Conservation (phyloP, 768 basidiomycete genomes). For the Ramaria sp. region DNA sequence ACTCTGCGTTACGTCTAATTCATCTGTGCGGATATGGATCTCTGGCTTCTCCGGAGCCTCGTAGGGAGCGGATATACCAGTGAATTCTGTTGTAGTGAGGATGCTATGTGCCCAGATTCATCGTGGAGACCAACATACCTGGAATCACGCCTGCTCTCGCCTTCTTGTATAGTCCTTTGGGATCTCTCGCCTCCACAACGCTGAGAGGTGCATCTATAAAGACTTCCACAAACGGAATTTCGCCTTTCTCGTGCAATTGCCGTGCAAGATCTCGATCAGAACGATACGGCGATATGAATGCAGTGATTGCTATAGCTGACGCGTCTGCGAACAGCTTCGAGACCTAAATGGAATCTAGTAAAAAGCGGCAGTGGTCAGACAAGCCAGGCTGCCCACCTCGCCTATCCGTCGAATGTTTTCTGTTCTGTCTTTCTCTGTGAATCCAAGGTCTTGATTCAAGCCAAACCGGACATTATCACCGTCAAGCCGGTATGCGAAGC, state of each 20-base stretch:
- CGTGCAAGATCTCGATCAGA: conserved; percentile 78
- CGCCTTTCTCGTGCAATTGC: conserved; percentile 61
- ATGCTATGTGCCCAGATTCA: not conserved
- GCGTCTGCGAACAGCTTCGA: conserved; percentile 90
- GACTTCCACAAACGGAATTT: conserved; percentile 84
- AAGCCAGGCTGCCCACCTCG: conserved; percentile 47
- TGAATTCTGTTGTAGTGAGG: conserved; percentile 61
- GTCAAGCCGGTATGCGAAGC: conserved; percentile 86
- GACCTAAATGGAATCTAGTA: conserved; percentile 42
- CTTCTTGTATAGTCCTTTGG: conserved; percentile 96
- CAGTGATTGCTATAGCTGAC: conserved; percentile 77
- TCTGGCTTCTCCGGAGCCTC: conserved; percentile 81
- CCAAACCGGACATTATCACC: conserved; percentile 96
- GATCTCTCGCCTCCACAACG: conserved; percentile 87
- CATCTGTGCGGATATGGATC: conserved; percentile 84
- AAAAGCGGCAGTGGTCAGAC: not conserved
- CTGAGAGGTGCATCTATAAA: conserved; percentile 86
- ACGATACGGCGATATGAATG: conserved; percentile 97
- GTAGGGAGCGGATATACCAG: conserved; percentile 95
- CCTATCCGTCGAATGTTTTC: conserved; percentile 97
- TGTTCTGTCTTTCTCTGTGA: conserved; percentile 82
- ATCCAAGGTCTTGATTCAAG: conserved; percentile 92
- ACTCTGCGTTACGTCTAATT: conserved; percentile 65
- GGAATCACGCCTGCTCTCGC: conserved; percentile 93
- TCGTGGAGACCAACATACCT: conserved; percentile 37